phyloP scores from a whole-genome alignment of 306 rosid species.

The Coriaria nepalensis region DNA sequence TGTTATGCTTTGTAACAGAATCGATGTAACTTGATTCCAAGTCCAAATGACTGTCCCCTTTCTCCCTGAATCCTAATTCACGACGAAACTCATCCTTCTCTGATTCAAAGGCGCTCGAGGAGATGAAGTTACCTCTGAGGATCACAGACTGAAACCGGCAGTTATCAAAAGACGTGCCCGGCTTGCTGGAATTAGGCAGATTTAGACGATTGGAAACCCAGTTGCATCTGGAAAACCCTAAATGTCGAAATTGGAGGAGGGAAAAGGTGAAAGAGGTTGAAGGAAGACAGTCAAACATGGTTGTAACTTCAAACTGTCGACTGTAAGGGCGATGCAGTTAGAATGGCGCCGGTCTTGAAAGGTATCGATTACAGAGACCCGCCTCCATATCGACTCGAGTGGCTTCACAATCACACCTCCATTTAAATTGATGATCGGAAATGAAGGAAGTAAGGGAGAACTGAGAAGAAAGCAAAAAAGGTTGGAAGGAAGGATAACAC shows the following conservation, averaged over 20 bases:
- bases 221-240: constrained; percentile 9
- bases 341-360: too few species aligned
- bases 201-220: constrained; percentile 7
- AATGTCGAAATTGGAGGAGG: constrained; percentile 23
- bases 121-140: too few species aligned
- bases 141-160: neutral
- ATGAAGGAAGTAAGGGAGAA: too few species aligned
- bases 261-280: constrained; percentile 20
- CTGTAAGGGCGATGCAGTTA: too few species aligned
- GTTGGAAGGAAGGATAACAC: too few species aligned
- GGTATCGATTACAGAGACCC: too few species aligned
- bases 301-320: neutral
- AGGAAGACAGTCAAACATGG: constrained; percentile 34
- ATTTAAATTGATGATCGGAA: too few species aligned
- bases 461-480: too few species aligned
- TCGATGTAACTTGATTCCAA: constrained; percentile 15
- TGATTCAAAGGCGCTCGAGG: constrained; percentile 5
- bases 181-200: constrained; percentile 12
- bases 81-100: constrained; percentile 16
- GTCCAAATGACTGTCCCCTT: constrained; percentile 14
- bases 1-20: constrained; percentile 5
- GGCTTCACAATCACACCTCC: too few species aligned
- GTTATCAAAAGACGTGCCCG: constrained; percentile 4
- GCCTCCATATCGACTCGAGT: too few species aligned
- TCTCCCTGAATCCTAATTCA: constrained; percentile 41